Conservation (phyloP, 2,329 filamentous ascomycete genomes). For the Fusarium newnesense region DNA sequence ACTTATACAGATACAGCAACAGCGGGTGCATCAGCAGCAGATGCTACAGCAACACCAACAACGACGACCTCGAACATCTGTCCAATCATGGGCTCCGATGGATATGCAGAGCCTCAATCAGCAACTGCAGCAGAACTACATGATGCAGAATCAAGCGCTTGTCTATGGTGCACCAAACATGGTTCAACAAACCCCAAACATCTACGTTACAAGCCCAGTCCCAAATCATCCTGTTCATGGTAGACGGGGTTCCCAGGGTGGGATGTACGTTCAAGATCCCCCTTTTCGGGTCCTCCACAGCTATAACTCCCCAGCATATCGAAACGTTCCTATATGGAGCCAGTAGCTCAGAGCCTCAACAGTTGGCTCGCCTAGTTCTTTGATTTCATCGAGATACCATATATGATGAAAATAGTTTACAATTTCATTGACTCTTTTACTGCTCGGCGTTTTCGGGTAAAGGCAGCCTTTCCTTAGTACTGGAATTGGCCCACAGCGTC, state of each 20-base stretch:
- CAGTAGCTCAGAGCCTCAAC: slow-evolving; percentile 38
- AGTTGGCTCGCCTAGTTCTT: slow-evolving; percentile 9
- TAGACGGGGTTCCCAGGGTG: slow-evolving; percentile 29
- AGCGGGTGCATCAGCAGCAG: slow-evolving; percentile 19
- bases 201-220: slow-evolving; percentile 23
- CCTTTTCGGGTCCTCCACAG: slow-evolving; percentile 67
- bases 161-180: slow-evolving; percentile 33
- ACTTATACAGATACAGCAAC: slow-evolving; percentile 28
- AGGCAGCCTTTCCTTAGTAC: slow-evolving; percentile 28
- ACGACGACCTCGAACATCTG: slow-evolving; percentile 16
- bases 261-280: slow-evolving; percentile 36
- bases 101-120: slow-evolving; percentile 35
- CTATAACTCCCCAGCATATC: slow-evolving; percentile 68
- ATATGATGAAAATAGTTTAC: slow-evolving; percentile 11
- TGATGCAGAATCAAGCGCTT: slow-evolving; percentile 32
- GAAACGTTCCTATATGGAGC: slow-evolving; percentile 66
- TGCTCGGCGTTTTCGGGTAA: slow-evolving; percentile 32
- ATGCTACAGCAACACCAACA: slow-evolving; percentile 24
- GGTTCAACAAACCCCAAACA: slow-evolving; percentile 35
- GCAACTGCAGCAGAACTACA: slow-evolving; percentile 36
- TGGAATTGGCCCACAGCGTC: slow-evolving; percentile 32
- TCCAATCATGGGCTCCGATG: slow-evolving; percentile 30
- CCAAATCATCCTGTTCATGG: slow-evolving; percentile 18
- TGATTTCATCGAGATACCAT: slow-evolving; percentile 35
- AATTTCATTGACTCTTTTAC: slow-evolving; percentile 13